A percentile compares a stretch with the other conserved stretches of the same genome.
Evolutionary conservation across 2,329 filamentous ascomycete genomes (phyloP).

Genomic region (Fusarium tuaranense): DNA sequence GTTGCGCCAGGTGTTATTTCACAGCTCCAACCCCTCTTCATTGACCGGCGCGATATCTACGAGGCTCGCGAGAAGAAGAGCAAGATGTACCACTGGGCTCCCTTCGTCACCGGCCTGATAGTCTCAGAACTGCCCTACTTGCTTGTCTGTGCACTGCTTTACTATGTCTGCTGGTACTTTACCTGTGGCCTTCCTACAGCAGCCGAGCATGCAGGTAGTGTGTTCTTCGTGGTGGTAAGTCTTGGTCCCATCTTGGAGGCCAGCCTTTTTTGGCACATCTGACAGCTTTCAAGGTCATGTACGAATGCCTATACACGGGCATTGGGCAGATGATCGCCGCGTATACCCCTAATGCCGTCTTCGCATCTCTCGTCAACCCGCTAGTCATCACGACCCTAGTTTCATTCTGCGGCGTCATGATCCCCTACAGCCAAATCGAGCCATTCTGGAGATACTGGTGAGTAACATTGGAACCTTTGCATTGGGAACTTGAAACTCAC

Average conservation of each 20-base stretch:
- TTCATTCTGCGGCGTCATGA: background rate
- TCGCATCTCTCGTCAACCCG: background rate
- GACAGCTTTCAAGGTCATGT: background rate
- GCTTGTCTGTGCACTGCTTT: background rate
- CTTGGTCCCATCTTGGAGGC: background rate
- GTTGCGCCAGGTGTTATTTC: background rate
- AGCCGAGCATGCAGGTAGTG: background rate
- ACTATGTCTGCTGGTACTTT: background rate
- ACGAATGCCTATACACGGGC: background rate
- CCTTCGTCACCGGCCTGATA: background rate
- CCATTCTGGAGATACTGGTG: background rate
- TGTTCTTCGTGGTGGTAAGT: background rate
- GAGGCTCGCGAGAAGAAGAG: constrained; percentile 60
- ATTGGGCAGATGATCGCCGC: background rate
- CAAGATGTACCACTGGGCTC: constrained; percentile 61
- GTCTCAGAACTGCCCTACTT: background rate
- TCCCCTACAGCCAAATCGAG: background rate
- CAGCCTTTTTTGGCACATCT: background rate
- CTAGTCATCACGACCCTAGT: background rate
- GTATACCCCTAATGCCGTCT: background rate
- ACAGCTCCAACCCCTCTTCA: constrained; percentile 58
- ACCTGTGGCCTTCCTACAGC: background rate
- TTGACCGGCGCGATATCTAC: constrained; percentile 59
- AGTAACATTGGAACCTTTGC: background rate
- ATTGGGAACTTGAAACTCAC: background rate